A percentile compares a stretch with the other conserved stretches of the same genome.
Evolutionary conservation across 495 filamentous ascomycete species (phyloP).

Genomic region (Podospora comata): DNA sequence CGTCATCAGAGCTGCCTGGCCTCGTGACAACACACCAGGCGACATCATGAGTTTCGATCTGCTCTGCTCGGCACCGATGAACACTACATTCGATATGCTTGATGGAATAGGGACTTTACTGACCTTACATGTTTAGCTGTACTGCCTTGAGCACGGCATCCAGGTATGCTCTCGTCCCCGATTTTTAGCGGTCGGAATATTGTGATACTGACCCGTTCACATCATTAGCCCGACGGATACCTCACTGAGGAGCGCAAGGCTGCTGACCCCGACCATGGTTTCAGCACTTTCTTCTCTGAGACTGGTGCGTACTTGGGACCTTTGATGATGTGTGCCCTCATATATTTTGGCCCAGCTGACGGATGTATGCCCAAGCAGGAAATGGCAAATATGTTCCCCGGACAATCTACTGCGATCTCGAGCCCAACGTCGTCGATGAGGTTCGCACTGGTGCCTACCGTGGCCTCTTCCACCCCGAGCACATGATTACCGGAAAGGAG

Average conservation of each 20-base stretch:
- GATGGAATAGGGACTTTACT: slow-evolving; percentile 18
- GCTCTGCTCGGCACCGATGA: not conserved
- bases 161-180: slow-evolving; percentile 64
- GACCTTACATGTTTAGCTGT: slow-evolving; percentile 62
- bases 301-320: slow-evolving; percentile 68
- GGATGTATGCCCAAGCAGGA: slow-evolving; percentile 50
- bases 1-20: not conserved
- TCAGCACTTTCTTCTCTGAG: slow-evolving; percentile 99
- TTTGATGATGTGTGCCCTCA: not conserved
- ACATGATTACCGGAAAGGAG: slow-evolving; percentile 99
- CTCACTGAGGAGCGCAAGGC: slow-evolving; percentile 96
- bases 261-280: slow-evolving; percentile 89
- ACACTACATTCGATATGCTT: not conserved
- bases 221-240: slow-evolving; percentile 79
- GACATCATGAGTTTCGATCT: not conserved
- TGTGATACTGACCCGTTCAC: slow-evolving; percentile 40
- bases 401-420: slow-evolving; percentile 99
- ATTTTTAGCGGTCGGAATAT: not conserved
- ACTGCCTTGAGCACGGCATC: slow-evolving; percentile 99
- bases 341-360: not conserved
- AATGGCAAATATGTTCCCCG: slow-evolving; percentile 98
- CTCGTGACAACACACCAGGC: not conserved
- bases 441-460: slow-evolving; percentile 97
- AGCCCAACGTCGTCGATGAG: slow-evolving; percentile 99
- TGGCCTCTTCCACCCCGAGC: slow-evolving; percentile 93